Evolutionary conservation across 2,329 filamentous ascomycete species (phyloP).

Genomic region (Clarireedia homoeocarpa): DNA sequence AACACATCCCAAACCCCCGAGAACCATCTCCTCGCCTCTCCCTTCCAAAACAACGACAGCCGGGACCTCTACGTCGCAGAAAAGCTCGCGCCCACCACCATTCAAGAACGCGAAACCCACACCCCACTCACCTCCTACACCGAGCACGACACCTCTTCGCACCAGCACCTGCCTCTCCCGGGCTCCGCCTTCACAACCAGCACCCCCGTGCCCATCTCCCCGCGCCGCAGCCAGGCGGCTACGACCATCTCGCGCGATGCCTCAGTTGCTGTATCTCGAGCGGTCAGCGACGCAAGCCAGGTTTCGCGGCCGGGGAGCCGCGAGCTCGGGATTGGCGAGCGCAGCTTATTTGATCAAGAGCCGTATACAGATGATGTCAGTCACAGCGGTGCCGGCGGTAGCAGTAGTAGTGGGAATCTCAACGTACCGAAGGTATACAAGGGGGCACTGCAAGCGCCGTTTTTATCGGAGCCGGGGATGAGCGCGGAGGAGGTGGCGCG

Average conservation of each 20-base stretch:
- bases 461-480: slow-evolving; percentile 21
- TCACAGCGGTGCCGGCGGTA: background rate
- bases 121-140: background rate
- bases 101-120: background rate
- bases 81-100: background rate
- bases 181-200: slow-evolving; percentile 2
- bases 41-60: background rate
- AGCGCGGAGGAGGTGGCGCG: slow-evolving; percentile 21
- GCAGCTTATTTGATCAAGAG: background rate
- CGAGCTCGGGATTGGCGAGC: background rate
- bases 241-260: background rate
- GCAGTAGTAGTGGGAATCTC: background rate
- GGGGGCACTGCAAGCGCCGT: slow-evolving; percentile 7
- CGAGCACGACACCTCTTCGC: background rate
- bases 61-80: background rate
- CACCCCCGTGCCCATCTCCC: background rate
- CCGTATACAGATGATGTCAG: background rate
- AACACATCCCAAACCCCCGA: slow-evolving; percentile 3
- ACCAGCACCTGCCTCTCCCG: background rate
- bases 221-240: background rate
- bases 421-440: background rate
- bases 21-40: background rate
- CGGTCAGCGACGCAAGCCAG: background rate
- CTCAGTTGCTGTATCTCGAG: background rate
- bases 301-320: background rate